Base-by-base conservation (phyloP, 1,139 yeast genomes). In the Scheffersomyces illinoinensis region DNA sequence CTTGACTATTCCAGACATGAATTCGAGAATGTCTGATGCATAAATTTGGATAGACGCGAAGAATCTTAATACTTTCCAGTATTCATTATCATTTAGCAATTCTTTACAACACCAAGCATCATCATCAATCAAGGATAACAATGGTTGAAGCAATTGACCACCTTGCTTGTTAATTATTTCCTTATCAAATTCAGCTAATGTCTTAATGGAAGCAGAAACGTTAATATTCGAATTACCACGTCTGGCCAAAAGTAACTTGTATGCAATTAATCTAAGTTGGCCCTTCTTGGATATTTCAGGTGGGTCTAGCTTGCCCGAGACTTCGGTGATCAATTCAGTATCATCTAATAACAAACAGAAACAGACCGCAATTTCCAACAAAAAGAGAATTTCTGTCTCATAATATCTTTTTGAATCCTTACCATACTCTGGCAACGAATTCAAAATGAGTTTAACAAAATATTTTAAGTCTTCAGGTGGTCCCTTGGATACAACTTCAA, bases 61-160 rank as follows among this genome's bases (percentile, higher is more conserved):
- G 2, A 74, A 67, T 66, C 93, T 77, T 56, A 90, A 70, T 2
- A 87, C 67, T 55, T 81, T 82, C 96, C 97, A 91, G 66, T 83
- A 90, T 12, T 79, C 77, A 62, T 85, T 89, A 58, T 77, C 72
- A 17, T 74, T 71, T 17, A 85, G 66, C 21, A 86, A 66, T 1
- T 69, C 60, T 49, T 74, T 69, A 55, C 76, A 74, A 58, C 82
- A 76, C 81, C 86, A 82, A 2, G 85, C 74, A 14, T 82, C 85
- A 54, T 77, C 79, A 53, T 81, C 84, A 3, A 83, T 75, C 54
- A 88, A 71, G 4, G 85, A 76, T 53, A 88, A 75, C 26, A 89
- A 68, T 20, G 90, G 90, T 54, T 74, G 78, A 14, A 88, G 68
- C 18, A 88, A 66, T 57, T 84, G 86, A 1, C 73, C 68, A 0